Conservation (phyloP, 2,329 filamentous ascomycete species). For the Metarhizium rileyi region DNA sequence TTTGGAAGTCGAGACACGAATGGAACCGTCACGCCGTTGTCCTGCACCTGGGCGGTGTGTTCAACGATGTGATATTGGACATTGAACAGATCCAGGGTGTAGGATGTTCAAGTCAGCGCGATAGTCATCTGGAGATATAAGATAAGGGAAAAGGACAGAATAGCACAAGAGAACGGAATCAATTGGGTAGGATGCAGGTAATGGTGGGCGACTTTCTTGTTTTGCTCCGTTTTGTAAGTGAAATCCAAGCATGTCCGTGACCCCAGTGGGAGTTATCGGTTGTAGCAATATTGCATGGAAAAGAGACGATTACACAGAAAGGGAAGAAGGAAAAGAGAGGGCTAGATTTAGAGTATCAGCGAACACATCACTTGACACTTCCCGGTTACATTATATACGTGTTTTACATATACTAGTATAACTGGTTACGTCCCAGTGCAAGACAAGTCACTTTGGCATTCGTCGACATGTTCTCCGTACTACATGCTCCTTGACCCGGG, state of each 20-base stretch:
- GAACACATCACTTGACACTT: neutral
- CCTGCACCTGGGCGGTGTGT: conserved; percentile 52
- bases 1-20: conserved; percentile 71
- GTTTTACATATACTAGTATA: too few species aligned
- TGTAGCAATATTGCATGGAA: neutral
- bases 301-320: neutral
- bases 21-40: conserved; percentile 76
- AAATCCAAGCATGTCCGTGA: neutral
- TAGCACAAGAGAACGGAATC: neutral
- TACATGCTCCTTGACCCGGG: too few species aligned
- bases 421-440: too few species aligned
- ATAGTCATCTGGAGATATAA: conserved; percentile 10
- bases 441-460: too few species aligned
- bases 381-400: neutral
- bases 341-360: neutral
- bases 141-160: neutral
- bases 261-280: neutral
- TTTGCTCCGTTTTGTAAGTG: conserved; percentile 4
- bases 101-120: conserved; percentile 31
- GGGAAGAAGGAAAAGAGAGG: neutral
- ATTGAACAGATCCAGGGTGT: conserved; percentile 47
- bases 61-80: conserved; percentile 65
- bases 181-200: conserved; percentile 3
- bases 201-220: neutral
- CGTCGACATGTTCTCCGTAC: too few species aligned